These are phyloP conservation scores for Daldinia concentrica DNA, from an alignment of 495 filamentous ascomycete genomes.

Conservation along the genomic window DNA sequence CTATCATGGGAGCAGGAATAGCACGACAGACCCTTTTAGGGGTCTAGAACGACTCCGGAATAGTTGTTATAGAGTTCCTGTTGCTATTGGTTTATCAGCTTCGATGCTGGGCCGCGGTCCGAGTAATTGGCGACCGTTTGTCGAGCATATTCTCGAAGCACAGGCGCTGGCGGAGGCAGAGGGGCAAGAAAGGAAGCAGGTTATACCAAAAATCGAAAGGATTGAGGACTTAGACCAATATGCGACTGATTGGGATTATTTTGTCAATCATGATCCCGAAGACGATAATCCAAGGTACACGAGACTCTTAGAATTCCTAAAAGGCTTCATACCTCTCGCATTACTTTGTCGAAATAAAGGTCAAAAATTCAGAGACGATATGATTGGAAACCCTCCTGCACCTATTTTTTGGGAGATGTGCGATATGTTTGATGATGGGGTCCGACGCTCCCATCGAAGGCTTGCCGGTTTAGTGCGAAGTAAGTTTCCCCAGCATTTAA, in stretches of 20 bases:
- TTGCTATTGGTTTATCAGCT: constrained; percentile 18
- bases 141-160: neutral
- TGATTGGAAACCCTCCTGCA: neutral
- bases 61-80: neutral
- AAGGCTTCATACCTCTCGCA: neutral
- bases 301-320: neutral
- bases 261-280: neutral
- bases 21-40: neutral
- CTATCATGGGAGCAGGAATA: neutral
- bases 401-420: neutral
- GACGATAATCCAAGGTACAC: neutral
- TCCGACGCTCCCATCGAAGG: neutral
- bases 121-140: neutral
- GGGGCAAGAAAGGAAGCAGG: too few species aligned
- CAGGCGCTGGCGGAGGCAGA: too few species aligned
- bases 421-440: neutral
- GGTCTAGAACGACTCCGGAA: neutral
- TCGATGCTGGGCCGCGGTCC: constrained; percentile 11
- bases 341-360: neutral
- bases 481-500: neutral
- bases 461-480: neutral
- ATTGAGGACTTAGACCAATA: neutral
- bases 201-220: too few species aligned
- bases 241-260: neutral
- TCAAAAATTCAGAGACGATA: neutral